Evolutionary conservation across 2,329 filamentous ascomycete genomes (phyloP).

Genomic region (Xylariomycetidae sp.): DNA sequence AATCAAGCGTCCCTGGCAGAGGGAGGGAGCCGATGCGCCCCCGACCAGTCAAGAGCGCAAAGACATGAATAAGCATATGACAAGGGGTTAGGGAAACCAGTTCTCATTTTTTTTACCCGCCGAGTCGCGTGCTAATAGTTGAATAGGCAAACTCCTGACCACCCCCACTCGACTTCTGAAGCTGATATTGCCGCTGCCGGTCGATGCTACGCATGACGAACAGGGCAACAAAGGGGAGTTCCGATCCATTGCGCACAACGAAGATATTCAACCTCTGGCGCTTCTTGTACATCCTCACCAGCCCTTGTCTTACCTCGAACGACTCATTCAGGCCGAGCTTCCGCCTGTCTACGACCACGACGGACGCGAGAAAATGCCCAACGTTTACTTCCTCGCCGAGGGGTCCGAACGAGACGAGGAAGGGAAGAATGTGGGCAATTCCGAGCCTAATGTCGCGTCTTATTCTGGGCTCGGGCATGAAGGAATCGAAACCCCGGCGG

Average conservation of each 20-base stretch:
- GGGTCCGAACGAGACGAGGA: conserved; percentile 60
- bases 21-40: conserved; percentile 54
- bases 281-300: conserved; percentile 86
- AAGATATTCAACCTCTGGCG: conserved; percentile 77
- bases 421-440: conserved; percentile 27
- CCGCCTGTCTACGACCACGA: conserved; percentile 62
- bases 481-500: conserved; percentile 34
- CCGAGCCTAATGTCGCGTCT: conserved; percentile 52
- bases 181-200: conserved; percentile 60
- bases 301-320: conserved; percentile 83
- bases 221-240: conserved; percentile 35
- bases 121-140: conserved; percentile 2
- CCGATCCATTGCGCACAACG: conserved; percentile 43
- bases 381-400: conserved; percentile 75
- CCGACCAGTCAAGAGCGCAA: conserved; percentile 48
- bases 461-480: conserved; percentile 69
- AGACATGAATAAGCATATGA: conserved; percentile 47
- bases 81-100: conserved; percentile 47
- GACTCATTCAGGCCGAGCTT: conserved; percentile 82
- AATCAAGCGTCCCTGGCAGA: conserved; percentile 57
- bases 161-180: conserved; percentile 69
- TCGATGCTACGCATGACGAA: conserved; percentile 50
- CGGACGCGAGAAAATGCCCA: conserved; percentile 64
- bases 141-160: conserved; percentile 62
- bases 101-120: not conserved